Evolutionary conservation across 2,329 filamentous ascomycete genomes (phyloP).

Genomic region (Blumeriella jaapii): DNA sequence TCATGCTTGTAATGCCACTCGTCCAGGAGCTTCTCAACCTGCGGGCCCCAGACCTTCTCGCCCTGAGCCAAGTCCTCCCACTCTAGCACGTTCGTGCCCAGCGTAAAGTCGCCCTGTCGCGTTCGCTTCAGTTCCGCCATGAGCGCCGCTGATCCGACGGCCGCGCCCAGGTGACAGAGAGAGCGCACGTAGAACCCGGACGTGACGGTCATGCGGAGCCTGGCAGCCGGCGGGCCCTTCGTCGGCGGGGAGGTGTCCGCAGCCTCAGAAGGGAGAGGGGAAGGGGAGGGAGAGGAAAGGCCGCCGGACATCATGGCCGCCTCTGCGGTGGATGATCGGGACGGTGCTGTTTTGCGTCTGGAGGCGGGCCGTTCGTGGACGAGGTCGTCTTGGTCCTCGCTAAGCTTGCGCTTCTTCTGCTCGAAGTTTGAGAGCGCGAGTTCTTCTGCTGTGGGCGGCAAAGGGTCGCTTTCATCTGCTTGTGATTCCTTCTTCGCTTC

Average conservation of each 20-base stretch:
- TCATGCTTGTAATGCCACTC: slow-evolving; percentile 20
- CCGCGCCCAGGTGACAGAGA: slow-evolving; percentile 77
- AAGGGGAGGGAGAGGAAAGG: slow-evolving; percentile 9
- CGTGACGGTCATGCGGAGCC: slow-evolving; percentile 81
- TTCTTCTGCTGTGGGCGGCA: slow-evolving; percentile 1
- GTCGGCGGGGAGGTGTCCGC: slow-evolving; percentile 6
- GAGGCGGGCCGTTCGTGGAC: slow-evolving; percentile 20
- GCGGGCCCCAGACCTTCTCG: slow-evolving; percentile 72
- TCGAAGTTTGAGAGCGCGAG: slow-evolving; percentile 26
- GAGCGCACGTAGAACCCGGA: slow-evolving; percentile 96
- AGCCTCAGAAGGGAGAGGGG: slow-evolving; percentile 10
- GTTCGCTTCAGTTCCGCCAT: slow-evolving; percentile 79
- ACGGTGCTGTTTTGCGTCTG: slow-evolving; percentile 15
- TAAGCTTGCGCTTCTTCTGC: slow-evolving; percentile 24
- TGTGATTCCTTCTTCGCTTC: background rate
- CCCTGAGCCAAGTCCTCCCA: slow-evolving; percentile 66
- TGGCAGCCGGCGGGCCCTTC: slow-evolving; percentile 62
- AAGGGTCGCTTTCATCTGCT: too few species aligned
- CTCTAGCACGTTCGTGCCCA: slow-evolving; percentile 66
- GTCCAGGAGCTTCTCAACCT: slow-evolving; percentile 48
- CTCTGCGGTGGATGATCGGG: slow-evolving; percentile 3
- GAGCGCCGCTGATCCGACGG: slow-evolving; percentile 67
- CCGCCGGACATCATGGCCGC: slow-evolving; percentile 26
- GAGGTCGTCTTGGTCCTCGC: slow-evolving; percentile 24
- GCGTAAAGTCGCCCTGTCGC: slow-evolving; percentile 68